Percentiles rank a stretch among this genome's conserved stretches.
These are phyloP conservation scores for Allium fistulosum DNA, from an alignment of 106 monocot genomes.

Conservation along the genomic window DNA sequence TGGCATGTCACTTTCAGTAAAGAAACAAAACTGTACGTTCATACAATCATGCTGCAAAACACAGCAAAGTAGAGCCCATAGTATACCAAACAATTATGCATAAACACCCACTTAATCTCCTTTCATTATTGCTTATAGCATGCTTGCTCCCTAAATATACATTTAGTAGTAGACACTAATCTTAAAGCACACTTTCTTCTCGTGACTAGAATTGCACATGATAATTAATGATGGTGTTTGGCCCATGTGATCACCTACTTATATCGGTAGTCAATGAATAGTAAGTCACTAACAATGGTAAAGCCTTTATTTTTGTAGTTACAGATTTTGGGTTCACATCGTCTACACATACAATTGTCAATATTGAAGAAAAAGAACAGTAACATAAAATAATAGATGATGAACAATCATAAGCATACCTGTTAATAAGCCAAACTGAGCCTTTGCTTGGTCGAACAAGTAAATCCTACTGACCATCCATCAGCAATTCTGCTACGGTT, in stretches of 20 bases:
- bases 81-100: too few relatives aligned
- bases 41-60: background rate
- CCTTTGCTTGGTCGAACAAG: too few relatives aligned
- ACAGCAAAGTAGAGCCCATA: background rate
- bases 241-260: background rate
- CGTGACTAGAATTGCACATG: background rate
- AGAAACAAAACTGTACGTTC: conserved; percentile 1
- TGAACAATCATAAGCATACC: too few relatives aligned
- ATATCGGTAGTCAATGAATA: background rate
- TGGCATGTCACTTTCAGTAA: background rate
- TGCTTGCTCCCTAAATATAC: background rate
- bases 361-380: background rate
- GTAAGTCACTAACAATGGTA: too few relatives aligned
- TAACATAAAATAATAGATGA: background rate
- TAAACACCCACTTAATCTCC: too few relatives aligned
- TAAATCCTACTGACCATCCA: too few relatives aligned
- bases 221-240: conserved; percentile 4
- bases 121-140: background rate
- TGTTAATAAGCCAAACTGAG: too few relatives aligned
- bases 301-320: too few relatives aligned
- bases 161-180: background rate
- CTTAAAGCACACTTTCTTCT: conserved; percentile 3
- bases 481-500: too few relatives aligned
- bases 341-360: background rate
- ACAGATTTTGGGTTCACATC: background rate